Base-by-base conservation (phyloP, 352 stramenopile genomes). In the Saprolegnia parasitica region DNA sequence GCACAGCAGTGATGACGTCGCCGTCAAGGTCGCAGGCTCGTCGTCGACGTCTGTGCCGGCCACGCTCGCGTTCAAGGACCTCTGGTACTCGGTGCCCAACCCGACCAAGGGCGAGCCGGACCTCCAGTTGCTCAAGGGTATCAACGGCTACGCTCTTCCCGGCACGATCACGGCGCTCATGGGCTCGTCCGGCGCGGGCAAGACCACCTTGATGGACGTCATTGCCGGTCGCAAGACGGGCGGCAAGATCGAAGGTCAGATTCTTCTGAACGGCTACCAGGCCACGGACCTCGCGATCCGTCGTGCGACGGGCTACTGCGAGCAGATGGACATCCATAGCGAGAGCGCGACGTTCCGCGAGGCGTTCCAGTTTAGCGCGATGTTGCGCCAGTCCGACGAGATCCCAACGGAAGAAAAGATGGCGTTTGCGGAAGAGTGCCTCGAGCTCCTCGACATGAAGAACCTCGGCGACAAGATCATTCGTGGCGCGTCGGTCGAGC, bases 121-220 rank as follows among this genome's bases (percentile, higher is more conserved):
- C 11, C n/a, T 73, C 6, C 18, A 73, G n/a, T 8, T 83, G 8
- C 62, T 84, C 24, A 73, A 85, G 6, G 74, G 82, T 16, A 67
- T 90, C 39, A 79, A 61, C 29, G 81, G 79, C 13, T 78, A 77
- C 24, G 79, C 81, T 45, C 65, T 75, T 15, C 86, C 86, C 1
- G 83, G 86, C 4, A 83, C 74, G 0, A 88, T 93, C 74, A 87
- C 80, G 1, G 84, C 86, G 18, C 72, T 93, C 21, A 91, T 93
- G 81, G 86, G 86, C 0, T 86, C 81, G 0, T 85, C 77, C 11
- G 86, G 87, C 26, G 84, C 88, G 23, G 91, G 93, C 6, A 98
- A 98, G 74, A 98, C 93, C 3, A 98, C 95, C 2, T 77, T 98
- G 10, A 92, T 98, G 76, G 93, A 98, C 76, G 91, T 98, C 0